These are phyloP conservation scores for Alisma plantagoaquatica DNA, from an alignment of 106 monocot species.

Conservation along the genomic window DNA sequence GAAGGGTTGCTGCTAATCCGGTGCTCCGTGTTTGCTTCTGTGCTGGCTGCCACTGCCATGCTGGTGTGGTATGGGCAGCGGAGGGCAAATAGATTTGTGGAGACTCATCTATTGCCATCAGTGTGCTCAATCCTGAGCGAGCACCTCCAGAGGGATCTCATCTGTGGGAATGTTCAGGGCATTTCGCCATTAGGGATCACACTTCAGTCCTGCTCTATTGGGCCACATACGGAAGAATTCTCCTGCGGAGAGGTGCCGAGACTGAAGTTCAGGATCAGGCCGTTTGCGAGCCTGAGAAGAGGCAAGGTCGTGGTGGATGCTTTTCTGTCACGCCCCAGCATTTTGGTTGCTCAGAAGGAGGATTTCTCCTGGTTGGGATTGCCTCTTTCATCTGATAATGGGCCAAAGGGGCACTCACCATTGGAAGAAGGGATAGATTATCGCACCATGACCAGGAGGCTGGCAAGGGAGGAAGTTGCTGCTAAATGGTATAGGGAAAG, in stretches of 20 bases:
- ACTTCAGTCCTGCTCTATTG: slow-evolving; percentile 73
- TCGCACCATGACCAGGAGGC: slow-evolving; percentile 70
- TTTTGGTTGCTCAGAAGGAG: slow-evolving; percentile 76
- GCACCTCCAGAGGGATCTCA: slow-evolving; percentile 72
- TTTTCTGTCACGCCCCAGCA: slow-evolving; percentile 54
- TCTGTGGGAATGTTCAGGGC: slow-evolving; percentile 64
- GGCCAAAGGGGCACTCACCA: slow-evolving; percentile 29
- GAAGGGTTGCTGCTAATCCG: slow-evolving; percentile 70
- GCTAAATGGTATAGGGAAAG: slow-evolving; percentile 38
- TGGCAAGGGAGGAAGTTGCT: slow-evolving; percentile 60
- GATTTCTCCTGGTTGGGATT: slow-evolving; percentile 96
- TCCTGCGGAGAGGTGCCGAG: slow-evolving; percentile 82
- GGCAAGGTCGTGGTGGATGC: slow-evolving; percentile 95
- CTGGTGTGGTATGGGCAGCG: slow-evolving; percentile 76
- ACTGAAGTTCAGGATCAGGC: slow-evolving; percentile 64
- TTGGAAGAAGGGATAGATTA: slow-evolving; percentile 90
- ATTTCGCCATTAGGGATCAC: slow-evolving; percentile 90
- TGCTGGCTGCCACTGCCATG: slow-evolving; percentile 60
- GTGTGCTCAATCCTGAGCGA: slow-evolving; percentile 71
- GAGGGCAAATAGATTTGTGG: slow-evolving; percentile 47
- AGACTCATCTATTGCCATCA: slow-evolving; percentile 63
- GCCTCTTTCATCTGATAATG: slow-evolving; percentile 52
- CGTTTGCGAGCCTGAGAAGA: slow-evolving; percentile 80
- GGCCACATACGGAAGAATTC: slow-evolving; percentile 76
- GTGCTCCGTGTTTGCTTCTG: slow-evolving; percentile 66